Base-by-base conservation (phyloP, 2,329 filamentous ascomycete species). In the Metarhizium robertsii region DNA sequence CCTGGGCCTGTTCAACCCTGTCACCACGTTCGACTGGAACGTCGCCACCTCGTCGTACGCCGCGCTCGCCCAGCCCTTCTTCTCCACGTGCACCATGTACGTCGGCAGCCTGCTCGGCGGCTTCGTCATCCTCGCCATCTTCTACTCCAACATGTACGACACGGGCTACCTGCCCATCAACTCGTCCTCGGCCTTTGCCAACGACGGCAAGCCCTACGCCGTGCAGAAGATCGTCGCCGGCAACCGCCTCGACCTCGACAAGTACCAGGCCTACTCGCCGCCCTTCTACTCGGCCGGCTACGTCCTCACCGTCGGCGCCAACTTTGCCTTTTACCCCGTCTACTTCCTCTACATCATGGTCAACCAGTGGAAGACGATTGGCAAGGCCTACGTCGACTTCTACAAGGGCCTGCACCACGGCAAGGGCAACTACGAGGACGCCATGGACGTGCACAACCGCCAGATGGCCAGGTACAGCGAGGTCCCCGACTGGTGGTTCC, bases 401-500 rank as follows among this genome's bases (percentile, higher is more conserved):
- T 73, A 69, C 62, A 63, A 66, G 25, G 71, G 71, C 3, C 57
- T 75, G 34, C 65, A 69, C 14, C 59, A 73, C 58, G 68, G 71
- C 13, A 71, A 68, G 52, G 66, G 68, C 43, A 74, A 73, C 61
- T 75, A 73, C 56, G 71, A 71, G 5, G 70, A 67, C 18, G 65
- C 68, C 46, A 71, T 68, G 63, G 74, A 77, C 58, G 65, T 73
- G 2, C 73, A 75, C 61, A 72, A 60, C 55, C 62, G 64, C 7
- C 60, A 70, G 5, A 76, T 77, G 74, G 57, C 66, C 11, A 66
- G 66, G 40, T 76, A 75, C 57, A 62, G 62, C 1, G 74, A 76
- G 54, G 73, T 75, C 2, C 74, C 74, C 1, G 73, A 75, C 60
- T 76, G 73, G 74, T 76, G 74, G 74, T 76, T 75, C 60, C 60